Base-by-base conservation (phyloP, 2,329 filamentous ascomycete genomes). In the Stagonosporopsis chrysanthemi region DNA sequence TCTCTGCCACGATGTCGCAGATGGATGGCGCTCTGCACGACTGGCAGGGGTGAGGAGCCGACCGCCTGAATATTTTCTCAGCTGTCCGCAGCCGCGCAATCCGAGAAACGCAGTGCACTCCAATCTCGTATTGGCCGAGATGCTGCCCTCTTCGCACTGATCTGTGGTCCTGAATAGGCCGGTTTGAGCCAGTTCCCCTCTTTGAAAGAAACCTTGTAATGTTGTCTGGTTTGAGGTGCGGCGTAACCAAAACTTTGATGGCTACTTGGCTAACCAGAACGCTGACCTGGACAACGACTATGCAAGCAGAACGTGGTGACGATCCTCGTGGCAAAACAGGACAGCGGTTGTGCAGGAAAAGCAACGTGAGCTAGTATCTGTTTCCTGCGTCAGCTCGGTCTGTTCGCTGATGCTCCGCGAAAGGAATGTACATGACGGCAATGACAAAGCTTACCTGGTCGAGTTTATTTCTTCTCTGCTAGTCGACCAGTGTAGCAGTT, bases 361-460 rank as follows among this genome's bases (percentile, higher is more conserved):
- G 61, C 44, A 64, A 66, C 38, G 38, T 39, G 47, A 38, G 53
- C 51, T 60, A 43, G 65, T 62, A 58, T 63, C 64, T 67, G 63
- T 47, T 60, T 46, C 41, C 54, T 51, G 51, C 50, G 54, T 65
- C 54, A 63, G 50, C 23, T 42, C 38, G 19, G 48, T 50, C 47
- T 56, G 41, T 46, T 51, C 35, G 41, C 47, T 51, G 36, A 40
- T 46, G 46, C 48, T 58, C 49, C 49, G 38, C 48, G 52, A 44
- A 44, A 52, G 55, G 54, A 57, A 57, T 52, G 48, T 48, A 52
- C 11, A 40, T 52, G 41, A 50, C 50, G 35, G 28, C 23, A 17
- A 40, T 38, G 49, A 49, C 35, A 36, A 38, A 47, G 44, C 50
- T 54, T 42, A 58, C 56, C 40, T 46, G 50, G 26, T 23, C 40